Evolutionary conservation across 2,329 filamentous ascomycete species (phyloP).

Genomic region (Emericellopsis atlantica): DNA sequence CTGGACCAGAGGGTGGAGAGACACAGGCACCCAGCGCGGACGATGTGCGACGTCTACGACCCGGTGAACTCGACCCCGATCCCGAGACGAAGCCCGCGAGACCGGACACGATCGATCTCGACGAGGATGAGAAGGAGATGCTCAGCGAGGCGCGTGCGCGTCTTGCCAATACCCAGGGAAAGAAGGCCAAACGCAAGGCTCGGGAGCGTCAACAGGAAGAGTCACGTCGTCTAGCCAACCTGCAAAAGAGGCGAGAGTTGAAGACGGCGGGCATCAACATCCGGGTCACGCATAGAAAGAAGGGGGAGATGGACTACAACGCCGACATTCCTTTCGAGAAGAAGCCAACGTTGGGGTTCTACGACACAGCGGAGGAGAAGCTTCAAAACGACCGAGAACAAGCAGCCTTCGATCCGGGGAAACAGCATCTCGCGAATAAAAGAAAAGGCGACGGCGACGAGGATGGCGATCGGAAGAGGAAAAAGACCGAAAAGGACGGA

Average conservation of each 20-base stretch:
- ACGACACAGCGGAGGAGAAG: constrained; percentile 80
- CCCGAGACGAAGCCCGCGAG: constrained; percentile 91
- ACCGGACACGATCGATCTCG: constrained; percentile 93
- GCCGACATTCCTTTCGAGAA: constrained; percentile 98
- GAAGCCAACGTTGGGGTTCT: constrained; percentile 77
- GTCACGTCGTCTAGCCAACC: constrained; percentile 72
- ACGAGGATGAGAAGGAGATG: constrained; percentile 99
- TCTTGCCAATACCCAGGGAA: constrained; percentile 94
- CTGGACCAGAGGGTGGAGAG: constrained; percentile 78
- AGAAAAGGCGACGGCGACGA: constrained; percentile 90
- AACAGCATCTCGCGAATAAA: constrained; percentile 83
- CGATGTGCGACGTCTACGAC: constrained; percentile 76
- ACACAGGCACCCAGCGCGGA: constrained; percentile 80
- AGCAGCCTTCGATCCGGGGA: constrained; percentile 79
- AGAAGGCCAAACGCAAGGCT: constrained; percentile 97
- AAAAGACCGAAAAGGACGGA: constrained; percentile 77
- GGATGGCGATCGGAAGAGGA: constrained; percentile 66
- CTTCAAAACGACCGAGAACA: constrained; percentile 71
- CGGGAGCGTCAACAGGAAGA: constrained; percentile 92
- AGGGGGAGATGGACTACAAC: constrained; percentile 99
- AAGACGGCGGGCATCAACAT: constrained; percentile 98
- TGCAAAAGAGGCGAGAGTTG: constrained; percentile 92
- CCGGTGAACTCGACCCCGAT: constrained; percentile 93
- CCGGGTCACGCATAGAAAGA: constrained; percentile 82
- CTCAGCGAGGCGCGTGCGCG: constrained; percentile 92